These are phyloP conservation scores for Fusarium anguioides DNA, from an alignment of 2,329 filamentous ascomycete genomes.

Conservation along the genomic window DNA sequence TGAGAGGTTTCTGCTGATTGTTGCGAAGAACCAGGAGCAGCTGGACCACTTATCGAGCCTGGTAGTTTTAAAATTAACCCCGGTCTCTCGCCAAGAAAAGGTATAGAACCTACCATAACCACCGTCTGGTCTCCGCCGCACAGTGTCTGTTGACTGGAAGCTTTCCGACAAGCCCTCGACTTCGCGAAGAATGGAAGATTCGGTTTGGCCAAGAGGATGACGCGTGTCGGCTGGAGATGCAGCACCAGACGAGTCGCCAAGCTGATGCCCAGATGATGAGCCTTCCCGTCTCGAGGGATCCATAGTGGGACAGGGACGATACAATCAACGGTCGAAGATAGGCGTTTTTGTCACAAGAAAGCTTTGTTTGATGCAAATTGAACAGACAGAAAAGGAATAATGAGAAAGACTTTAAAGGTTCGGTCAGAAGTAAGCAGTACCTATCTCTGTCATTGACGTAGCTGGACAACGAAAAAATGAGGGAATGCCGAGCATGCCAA, in stretches of 20 bases:
- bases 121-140: constrained; percentile 67
- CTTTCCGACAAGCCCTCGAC: constrained; percentile 64
- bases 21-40: constrained; percentile 46
- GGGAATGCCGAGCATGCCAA: constrained; percentile 48
- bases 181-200: constrained; percentile 49
- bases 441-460: constrained; percentile 23
- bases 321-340: constrained; percentile 14
- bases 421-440: constrained; percentile 14
- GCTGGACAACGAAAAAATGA: constrained; percentile 25
- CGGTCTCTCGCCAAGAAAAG: constrained; percentile 8
- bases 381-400: constrained; percentile 11
- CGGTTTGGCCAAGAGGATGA: constrained; percentile 52
- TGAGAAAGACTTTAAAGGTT: constrained; percentile 4
- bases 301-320: constrained; percentile 51
- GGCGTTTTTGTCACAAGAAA: constrained; percentile 12
- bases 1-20: constrained; percentile 52
- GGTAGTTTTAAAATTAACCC: constrained; percentile 28
- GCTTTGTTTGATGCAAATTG: constrained; percentile 17
- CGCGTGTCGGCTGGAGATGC: constrained; percentile 64
- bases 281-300: constrained; percentile 54
- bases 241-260: constrained; percentile 51
- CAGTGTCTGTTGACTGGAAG: constrained; percentile 69
- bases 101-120: constrained; percentile 62
- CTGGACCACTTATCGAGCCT: constrained; percentile 45
- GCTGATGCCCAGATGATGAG: constrained; percentile 52